Evolutionary conservation across 805 yeast genomes (phyloP).

Genomic region (Wickerhamomyces ciferrii): DNA sequence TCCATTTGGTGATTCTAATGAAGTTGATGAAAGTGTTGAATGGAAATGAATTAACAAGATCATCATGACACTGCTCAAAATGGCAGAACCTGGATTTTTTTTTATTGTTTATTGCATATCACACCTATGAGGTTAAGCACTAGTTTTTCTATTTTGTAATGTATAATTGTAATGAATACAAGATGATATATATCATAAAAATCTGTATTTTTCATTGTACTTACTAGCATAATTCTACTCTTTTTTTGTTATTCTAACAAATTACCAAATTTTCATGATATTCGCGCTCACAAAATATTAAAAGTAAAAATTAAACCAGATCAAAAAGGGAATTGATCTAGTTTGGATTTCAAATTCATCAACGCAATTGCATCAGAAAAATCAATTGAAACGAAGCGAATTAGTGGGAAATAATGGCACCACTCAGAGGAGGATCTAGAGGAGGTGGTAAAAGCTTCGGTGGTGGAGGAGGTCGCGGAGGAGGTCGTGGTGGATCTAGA

Average conservation of each 20-base stretch:
- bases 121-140: too few species aligned
- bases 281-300: too few species aligned
- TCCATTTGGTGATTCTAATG: conserved; percentile 51
- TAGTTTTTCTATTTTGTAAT: too few species aligned
- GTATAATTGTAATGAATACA: too few species aligned
- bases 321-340: neutral
- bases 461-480: neutral
- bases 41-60: conserved; percentile 15
- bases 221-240: too few species aligned
- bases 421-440: neutral
- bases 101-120: too few species aligned
- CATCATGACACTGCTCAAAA: too few species aligned
- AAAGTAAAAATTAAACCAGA: too few species aligned
- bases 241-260: too few species aligned
- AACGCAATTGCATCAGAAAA: neutral
- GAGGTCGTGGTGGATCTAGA: neutral
- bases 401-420: neutral
- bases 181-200: too few species aligned
- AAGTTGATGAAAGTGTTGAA: conserved; percentile 19
- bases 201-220: too few species aligned
- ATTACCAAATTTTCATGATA: too few species aligned
- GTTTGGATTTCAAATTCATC: neutral
- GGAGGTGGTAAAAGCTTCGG: neutral
- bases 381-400: neutral
- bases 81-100: neutral